Evolutionary conservation across 2,329 filamentous ascomycete species (phyloP).

Genomic region (Elsinoe batatas): DNA sequence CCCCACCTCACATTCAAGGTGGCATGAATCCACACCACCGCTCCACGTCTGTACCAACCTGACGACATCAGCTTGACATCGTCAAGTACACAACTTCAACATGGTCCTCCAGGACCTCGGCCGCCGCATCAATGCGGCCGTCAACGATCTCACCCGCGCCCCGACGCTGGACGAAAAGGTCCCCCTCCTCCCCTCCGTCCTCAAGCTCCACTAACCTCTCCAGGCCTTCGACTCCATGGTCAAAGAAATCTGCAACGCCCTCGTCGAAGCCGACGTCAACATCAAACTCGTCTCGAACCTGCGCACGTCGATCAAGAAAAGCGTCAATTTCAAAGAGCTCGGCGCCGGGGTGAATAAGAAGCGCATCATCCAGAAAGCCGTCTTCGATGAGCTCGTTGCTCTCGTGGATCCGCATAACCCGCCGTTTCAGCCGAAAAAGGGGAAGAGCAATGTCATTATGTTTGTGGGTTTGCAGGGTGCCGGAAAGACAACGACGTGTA

Average conservation of each 20-base stretch:
- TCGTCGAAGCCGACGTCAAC: slow-evolving; percentile 95
- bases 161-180: slow-evolving; percentile 95
- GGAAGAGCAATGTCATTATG: slow-evolving; percentile 96
- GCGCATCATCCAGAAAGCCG: slow-evolving; percentile 91
- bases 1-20: slow-evolving; percentile 11
- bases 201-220: slow-evolving; percentile 3
- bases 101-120: slow-evolving; percentile 99
- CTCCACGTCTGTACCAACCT: neutral
- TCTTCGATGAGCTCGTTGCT: slow-evolving; percentile 92
- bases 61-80: slow-evolving; percentile 1
- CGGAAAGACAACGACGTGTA: slow-evolving; percentile 97
- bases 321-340: slow-evolving; percentile 91
- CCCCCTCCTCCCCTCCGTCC: slow-evolving; percentile 14
- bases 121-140: slow-evolving; percentile 93
- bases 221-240: slow-evolving; percentile 96
- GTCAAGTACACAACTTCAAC: slow-evolving; percentile 20
- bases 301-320: slow-evolving; percentile 80
- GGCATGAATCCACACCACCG: slow-evolving; percentile 7
- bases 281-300: slow-evolving; percentile 84
- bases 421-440: slow-evolving; percentile 94
- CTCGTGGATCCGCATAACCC: slow-evolving; percentile 93
- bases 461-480: slow-evolving; percentile 97
- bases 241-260: slow-evolving; percentile 92
- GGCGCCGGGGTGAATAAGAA: slow-evolving; percentile 94
- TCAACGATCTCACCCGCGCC: slow-evolving; percentile 84